A percentile compares a stretch with the other conserved stretches of the same genome.
These are phyloP conservation scores for Diaporthe nobilis DNA, from an alignment of 2,329 filamentous ascomycete genomes.

Conservation along the genomic window DNA sequence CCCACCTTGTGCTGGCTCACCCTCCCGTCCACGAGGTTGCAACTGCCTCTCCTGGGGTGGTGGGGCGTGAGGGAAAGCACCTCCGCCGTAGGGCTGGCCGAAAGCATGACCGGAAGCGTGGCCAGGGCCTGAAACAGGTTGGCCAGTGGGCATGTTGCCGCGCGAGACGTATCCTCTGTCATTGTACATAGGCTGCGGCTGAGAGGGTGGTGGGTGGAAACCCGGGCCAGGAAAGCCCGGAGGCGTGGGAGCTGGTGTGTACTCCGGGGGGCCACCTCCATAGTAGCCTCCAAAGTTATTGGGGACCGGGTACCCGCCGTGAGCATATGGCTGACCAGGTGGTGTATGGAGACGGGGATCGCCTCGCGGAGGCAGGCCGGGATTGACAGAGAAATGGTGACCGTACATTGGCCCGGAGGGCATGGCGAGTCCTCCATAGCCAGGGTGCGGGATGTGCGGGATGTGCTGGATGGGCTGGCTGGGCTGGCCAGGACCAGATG, in stretches of 20 bases:
- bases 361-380: not conserved
- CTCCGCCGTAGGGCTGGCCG: not conserved
- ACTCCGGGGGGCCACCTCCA: not conserved
- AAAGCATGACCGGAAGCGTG: not conserved
- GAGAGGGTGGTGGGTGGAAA: not conserved
- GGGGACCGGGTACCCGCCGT: not conserved
- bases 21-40: not conserved
- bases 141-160: not conserved
- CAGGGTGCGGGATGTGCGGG: not conserved
- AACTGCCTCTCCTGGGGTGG: not conserved
- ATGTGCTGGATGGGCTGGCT: not conserved
- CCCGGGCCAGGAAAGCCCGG: not conserved
- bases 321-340: not conserved
- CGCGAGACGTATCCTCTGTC: not conserved
- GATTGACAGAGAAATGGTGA: not conserved
- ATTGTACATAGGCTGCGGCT: not conserved
- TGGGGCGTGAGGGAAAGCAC: not conserved
- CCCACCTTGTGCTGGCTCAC: too few relatives aligned
- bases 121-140: not conserved
- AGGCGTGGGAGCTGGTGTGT: not conserved
- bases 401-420: not conserved
- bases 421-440: constrained; percentile 11
- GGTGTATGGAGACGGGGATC: not conserved
- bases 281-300: not conserved
- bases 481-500: not conserved